phyloP scores from a whole-genome alignment of 139 green algal species.

The Tetraselmis chui region DNA sequence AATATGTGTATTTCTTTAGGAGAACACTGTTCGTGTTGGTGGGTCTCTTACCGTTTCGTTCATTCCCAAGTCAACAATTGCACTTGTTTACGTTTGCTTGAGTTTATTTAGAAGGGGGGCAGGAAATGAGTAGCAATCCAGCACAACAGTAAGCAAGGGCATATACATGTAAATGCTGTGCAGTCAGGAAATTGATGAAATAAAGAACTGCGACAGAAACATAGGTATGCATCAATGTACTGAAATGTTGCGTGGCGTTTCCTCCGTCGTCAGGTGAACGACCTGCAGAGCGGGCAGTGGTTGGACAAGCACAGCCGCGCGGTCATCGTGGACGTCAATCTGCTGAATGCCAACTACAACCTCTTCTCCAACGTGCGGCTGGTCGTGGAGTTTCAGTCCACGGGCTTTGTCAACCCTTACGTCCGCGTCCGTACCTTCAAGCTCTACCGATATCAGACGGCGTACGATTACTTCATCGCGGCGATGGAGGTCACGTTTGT shows the following conservation, averaged over 20 bases:
- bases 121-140: too few relatives aligned
- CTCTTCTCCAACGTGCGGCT: slow-evolving; percentile 24
- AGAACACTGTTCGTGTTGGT: too few relatives aligned
- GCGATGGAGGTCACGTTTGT: slow-evolving; percentile 20
- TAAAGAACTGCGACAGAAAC: not conserved
- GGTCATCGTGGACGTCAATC: slow-evolving; percentile 21
- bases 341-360: slow-evolving; percentile 19
- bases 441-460: slow-evolving; percentile 24
- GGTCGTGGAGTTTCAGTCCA: slow-evolving; percentile 19
- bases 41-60: too few relatives aligned
- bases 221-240: not conserved
- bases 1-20: too few relatives aligned
- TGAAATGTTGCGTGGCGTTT: not conserved
- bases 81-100: too few relatives aligned
- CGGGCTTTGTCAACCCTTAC: slow-evolving; percentile 7
- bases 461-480: slow-evolving; percentile 9
- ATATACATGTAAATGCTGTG: too few relatives aligned
- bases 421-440: slow-evolving; percentile 14
- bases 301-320: slow-evolving; percentile 20
- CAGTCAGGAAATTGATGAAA: too few relatives aligned
- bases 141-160: too few relatives aligned
- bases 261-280: slow-evolving; percentile 6
- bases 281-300: slow-evolving; percentile 17
- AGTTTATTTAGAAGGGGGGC: too few relatives aligned
- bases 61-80: too few relatives aligned